Evolutionary conservation across 805 yeast genomes (phyloP), one percentile per base, ranked within the genome.

Genomic region (Wickerhamiella lipophila): DNA sequence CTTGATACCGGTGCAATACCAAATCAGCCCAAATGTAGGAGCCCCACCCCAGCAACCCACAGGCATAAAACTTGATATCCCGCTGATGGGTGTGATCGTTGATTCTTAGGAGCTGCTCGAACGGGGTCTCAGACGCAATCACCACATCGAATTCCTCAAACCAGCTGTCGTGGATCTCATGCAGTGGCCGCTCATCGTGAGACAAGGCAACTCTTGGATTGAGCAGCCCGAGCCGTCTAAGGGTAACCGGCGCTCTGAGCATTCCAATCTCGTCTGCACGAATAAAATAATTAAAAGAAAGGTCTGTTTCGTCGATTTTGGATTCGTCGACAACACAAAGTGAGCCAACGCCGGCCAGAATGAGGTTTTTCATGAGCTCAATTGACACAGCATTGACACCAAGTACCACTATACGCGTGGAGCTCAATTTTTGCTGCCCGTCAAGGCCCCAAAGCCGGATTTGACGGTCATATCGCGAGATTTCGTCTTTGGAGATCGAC

Each of bases 291-390:
- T 87, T 92, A 1, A 79, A 72, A 2, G 78, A 78, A 51, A 82
- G 71, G 59, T 85, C 95, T 38, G 72, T 76, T 32, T 75, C 81
- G 1, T 63, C 60, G 1, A 84, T 75, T 0, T 43, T 56, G 2
- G 78, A 65, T 29, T 64, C 58, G 64, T 88, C 96, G 49, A 79
- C 60, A 0, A 92, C 67, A n/a, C 80, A 79, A 25, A 89, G 64
- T 0, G 80, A 68, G 2, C 94, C 95, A 50, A 89, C 69, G 3
- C 98, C 98, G 25, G 95, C 94, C 21, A 92, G 71, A 16, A 84
- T 84, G 43, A 92, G 63, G 62, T 88, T 88, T 64, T 92, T 89
- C 32, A 80, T 76, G 9, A 83, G 72, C 62, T 89, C 98, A 3
- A 47, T 29, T 9, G 53, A 34, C 0, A 79, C 68, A 0, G 78